Base-by-base conservation (phyloP, 805 yeast genomes). In the Yarrowia sp. region DNA sequence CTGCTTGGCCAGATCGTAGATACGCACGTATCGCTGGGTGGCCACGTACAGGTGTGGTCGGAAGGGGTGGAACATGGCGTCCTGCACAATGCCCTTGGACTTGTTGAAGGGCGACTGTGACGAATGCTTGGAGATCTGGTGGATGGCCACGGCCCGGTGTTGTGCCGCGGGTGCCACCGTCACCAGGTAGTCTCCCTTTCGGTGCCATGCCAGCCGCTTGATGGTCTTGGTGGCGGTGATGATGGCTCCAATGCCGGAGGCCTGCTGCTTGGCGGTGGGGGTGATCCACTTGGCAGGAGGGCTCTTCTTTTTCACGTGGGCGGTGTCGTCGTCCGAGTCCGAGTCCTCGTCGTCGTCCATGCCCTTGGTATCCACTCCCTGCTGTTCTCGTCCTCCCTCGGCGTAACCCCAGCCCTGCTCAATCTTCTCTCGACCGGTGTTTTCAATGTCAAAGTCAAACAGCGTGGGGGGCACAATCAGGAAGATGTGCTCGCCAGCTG, bases 61-160 rank as follows among this genome's bases (percentile, higher is more conserved):
- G 81, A 90, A 89, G 40, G 99, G 99, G 79, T 95, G 99, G 87
- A 95, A 95, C 79, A 89, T 90, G 71, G 97, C 98, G 77, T 92
- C 97, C 89, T 92, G 92, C 56, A 93, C 89, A 71, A 94, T 89
- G 73, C 99, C 99, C 81, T 91, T 91, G 43, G 97, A 86, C 79
- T 91, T 91, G 73, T 87, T 85, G 86, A 95, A 95, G 70, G 99
- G 99, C 11, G 97, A 90, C 81, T 95, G 99, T 16, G 98, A 89
- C 70, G 89, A 84, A 81, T 95, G 98, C 79, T 92, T 92, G 3
- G 98, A 92, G 63, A 95, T 80, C 82, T 95, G 98, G 80, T 95
- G 99, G 72, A 95, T 92, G 71, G 95, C 83, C 49, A 95, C 97
- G 8, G 98, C 89, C 11, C 93, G 85, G 76, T 92, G 88, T 68